These are phyloP conservation scores for Rhodotorula sp. DNA, from an alignment of 1,284 basidiomycete genomes.

Conservation along the genomic window DNA sequence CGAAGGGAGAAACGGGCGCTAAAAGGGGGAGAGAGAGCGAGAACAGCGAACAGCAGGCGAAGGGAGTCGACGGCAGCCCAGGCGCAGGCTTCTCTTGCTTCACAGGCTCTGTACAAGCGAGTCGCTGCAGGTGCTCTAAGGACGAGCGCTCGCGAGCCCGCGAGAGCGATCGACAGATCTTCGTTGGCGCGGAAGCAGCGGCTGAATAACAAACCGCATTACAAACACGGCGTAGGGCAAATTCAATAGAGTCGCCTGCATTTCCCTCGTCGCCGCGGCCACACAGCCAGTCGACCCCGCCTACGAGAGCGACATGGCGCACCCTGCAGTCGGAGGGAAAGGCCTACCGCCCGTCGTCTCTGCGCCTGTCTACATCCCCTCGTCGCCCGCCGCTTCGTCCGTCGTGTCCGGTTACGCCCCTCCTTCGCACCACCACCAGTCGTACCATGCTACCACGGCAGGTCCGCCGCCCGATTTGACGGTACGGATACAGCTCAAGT, in stretches of 20 bases:
- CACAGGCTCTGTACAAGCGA: too few relatives aligned
- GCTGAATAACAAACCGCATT: too few relatives aligned
- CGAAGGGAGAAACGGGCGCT: background rate
- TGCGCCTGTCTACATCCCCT: constrained; percentile 6
- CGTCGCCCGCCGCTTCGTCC: background rate
- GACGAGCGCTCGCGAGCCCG: too few relatives aligned
- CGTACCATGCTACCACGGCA: background rate
- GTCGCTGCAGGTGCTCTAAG: too few relatives aligned
- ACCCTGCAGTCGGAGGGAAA: constrained; percentile 10
- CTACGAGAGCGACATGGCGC: background rate
- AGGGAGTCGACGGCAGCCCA: background rate
- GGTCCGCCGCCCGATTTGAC: constrained; percentile 33
- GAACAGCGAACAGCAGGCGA: background rate
- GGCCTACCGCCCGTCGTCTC: background rate
- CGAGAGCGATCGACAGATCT: too few relatives aligned
- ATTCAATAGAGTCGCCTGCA: too few relatives aligned
- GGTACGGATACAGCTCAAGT: constrained; percentile 28
- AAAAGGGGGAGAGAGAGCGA: background rate
- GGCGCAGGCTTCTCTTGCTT: too few relatives aligned
- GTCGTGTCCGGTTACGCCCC: background rate
- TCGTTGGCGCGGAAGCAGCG: too few relatives aligned
- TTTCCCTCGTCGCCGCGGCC: too few relatives aligned
- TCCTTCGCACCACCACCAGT: background rate
- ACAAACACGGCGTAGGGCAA: too few relatives aligned
- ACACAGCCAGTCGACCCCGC: too few relatives aligned